Conservation (phyloP, 2,329 filamentous ascomycete genomes). For the Chaetomium sp. region DNA sequence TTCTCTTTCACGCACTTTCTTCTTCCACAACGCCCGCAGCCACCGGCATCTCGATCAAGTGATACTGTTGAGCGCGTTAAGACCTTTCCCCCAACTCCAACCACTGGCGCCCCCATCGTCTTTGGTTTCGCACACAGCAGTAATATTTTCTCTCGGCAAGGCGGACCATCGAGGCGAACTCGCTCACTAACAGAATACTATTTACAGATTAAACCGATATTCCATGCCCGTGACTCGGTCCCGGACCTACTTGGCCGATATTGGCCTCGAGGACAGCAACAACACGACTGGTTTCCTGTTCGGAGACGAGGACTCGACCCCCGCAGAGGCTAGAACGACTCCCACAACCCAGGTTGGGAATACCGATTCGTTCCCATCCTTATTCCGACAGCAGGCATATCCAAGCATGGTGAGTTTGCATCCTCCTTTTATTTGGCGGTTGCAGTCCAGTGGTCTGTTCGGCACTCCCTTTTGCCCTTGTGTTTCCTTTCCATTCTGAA, state of each 20-base stretch:
- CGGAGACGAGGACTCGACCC: constrained; percentile 68
- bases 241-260: constrained; percentile 67
- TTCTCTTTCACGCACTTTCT: not conserved
- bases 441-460: not conserved
- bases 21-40: not conserved
- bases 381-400: constrained; percentile 65
- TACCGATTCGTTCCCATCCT: constrained; percentile 82
- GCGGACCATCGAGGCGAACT: not conserved
- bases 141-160: constrained; percentile 4
- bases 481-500: not conserved
- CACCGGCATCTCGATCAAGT: not conserved
- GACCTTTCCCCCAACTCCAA: not conserved
- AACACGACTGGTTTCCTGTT: constrained; percentile 87
- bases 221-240: constrained; percentile 86
- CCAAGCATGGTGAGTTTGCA: constrained; percentile 48
- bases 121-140: constrained; percentile 1
- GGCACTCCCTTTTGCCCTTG: not conserved
- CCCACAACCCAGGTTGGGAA: constrained; percentile 63
- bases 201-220: constrained; percentile 76
- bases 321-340: constrained; percentile 66
- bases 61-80: not conserved
- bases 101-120: constrained; percentile 7
- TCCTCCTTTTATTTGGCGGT: constrained; percentile 6
- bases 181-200: constrained; percentile 19
- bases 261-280: constrained; percentile 78